Percentiles rank a stretch among this genome's conserved stretches.
phyloP scores from a whole-genome alignment of 768 basidiomycete species.

The Arthromyces matolae region DNA sequence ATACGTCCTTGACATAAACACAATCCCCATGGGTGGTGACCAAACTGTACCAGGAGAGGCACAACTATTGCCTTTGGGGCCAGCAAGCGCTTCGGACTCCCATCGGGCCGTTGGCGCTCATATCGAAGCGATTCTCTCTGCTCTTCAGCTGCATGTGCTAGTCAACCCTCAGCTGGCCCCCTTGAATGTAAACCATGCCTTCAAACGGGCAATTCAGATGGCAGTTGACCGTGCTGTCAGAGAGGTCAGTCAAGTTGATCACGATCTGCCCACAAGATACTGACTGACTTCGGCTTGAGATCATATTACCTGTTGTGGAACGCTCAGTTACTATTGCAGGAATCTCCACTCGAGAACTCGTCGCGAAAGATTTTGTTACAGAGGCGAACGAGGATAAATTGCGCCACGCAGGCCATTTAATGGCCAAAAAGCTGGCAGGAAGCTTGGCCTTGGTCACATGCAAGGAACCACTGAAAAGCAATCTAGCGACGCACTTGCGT shows the following conservation, averaged over 20 bases:
- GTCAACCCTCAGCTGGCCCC: constrained; percentile 76
- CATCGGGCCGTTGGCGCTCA: constrained; percentile 71
- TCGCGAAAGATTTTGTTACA: constrained; percentile 93
- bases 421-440: constrained; percentile 96
- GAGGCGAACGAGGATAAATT: constrained; percentile 89
- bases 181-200: constrained; percentile 70
- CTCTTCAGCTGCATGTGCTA: constrained; percentile 67
- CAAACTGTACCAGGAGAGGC: constrained; percentile 54
- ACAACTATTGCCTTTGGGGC: constrained; percentile 60
- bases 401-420: constrained; percentile 87
- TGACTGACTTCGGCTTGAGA: constrained; percentile 42
- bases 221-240: constrained; percentile 93
- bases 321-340: constrained; percentile 97
- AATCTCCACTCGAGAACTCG: constrained; percentile 93
- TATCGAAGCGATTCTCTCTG: constrained; percentile 74
- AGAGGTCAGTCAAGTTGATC: constrained; percentile 52
- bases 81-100: constrained; percentile 56
- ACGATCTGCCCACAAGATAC: constrained; percentile 3
- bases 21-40: constrained; percentile 72
- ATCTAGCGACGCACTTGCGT: constrained; percentile 86
- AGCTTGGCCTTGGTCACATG: constrained; percentile 96
- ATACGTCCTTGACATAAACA: constrained; percentile 76
- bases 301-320: constrained; percentile 96
- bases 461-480: constrained; percentile 93
- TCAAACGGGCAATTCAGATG: constrained; percentile 87